A percentile compares a stretch with the other conserved stretches of the same genome.
Conservation (phyloP, 345 rosid species). For the Firmiana major region DNA sequence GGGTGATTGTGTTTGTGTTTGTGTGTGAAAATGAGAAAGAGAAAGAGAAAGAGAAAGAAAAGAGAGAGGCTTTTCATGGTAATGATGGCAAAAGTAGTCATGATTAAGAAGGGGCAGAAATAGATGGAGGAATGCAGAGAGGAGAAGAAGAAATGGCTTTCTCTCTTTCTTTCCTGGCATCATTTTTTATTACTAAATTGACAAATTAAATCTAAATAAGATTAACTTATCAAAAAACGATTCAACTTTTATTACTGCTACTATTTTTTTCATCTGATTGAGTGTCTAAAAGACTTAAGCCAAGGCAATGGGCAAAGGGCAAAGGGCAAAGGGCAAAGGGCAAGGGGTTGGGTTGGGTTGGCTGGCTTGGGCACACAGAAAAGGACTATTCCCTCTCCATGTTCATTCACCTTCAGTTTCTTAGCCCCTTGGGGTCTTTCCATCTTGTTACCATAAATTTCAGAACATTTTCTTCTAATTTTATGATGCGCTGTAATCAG, state of each 20-base stretch:
- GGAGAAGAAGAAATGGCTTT: conserved; percentile 4
- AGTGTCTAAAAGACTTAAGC: not conserved
- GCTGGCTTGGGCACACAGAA: conserved; percentile 18
- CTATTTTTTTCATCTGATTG: not conserved
- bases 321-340: not conserved
- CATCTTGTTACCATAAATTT: not conserved
- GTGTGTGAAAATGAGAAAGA: not conserved
- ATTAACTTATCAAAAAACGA: too few species aligned
- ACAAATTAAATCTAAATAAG: too few species aligned
- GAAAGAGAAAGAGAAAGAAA: conserved; percentile 16
- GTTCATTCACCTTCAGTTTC: conserved; percentile 10
- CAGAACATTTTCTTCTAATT: not conserved
- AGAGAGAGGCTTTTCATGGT: conserved; percentile 37
- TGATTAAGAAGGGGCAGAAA: conserved; percentile 55
- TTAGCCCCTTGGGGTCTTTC: not conserved
- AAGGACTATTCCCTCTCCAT: conserved; percentile 19
- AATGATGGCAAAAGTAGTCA: conserved; percentile 65
- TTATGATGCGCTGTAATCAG: not conserved
- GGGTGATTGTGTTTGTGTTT: not conserved
- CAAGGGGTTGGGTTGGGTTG: not conserved
- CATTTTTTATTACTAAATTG: too few species aligned
- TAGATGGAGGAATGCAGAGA: conserved; percentile 32
- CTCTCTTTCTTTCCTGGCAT: too few species aligned
- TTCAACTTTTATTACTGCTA: too few species aligned
- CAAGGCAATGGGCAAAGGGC: not conserved